Evolutionary conservation across 2,329 filamentous ascomycete species (phyloP).

Genomic region (Chalaropsis ovoidea): DNA sequence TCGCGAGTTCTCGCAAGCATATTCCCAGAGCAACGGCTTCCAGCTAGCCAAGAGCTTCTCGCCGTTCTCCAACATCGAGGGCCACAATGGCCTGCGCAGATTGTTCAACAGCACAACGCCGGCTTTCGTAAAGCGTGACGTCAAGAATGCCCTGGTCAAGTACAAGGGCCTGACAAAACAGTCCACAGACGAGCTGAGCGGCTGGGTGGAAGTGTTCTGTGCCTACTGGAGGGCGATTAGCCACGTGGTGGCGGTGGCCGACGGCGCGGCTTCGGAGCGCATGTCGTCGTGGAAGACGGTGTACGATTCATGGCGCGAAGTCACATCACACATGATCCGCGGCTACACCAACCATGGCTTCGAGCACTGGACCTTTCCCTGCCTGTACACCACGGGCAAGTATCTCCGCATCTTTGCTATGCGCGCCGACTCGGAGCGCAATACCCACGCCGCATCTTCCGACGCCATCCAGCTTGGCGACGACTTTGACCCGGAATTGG

Average conservation of each 20-base stretch:
- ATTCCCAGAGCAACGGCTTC: constrained; percentile 56
- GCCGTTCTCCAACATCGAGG: constrained; percentile 53
- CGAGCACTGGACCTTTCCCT: constrained; percentile 85
- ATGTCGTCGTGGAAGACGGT: constrained; percentile 55
- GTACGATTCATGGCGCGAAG: constrained; percentile 80
- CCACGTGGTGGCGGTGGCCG: constrained; percentile 58
- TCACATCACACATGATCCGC: constrained; percentile 65
- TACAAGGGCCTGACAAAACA: constrained; percentile 47
- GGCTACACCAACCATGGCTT: constrained; percentile 70
- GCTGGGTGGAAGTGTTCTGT: constrained; percentile 80
- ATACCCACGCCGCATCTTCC: constrained; percentile 32
- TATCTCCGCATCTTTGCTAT: constrained; percentile 83
- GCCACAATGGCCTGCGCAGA: constrained; percentile 55
- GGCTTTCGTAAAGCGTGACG: constrained; percentile 54
- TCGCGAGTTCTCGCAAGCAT: constrained; percentile 59
- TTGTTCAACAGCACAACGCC: constrained; percentile 63
- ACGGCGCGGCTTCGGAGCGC: constrained; percentile 34
- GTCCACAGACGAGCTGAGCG: constrained; percentile 56
- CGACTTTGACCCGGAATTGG: constrained; percentile 65
- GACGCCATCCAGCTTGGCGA: constrained; percentile 50
- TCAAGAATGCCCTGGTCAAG: constrained; percentile 61
- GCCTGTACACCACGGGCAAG: constrained; percentile 77
- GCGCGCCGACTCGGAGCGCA: constrained; percentile 66
- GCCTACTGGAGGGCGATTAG: constrained; percentile 75
- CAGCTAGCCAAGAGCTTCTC: constrained; percentile 63